These are phyloP conservation scores for Phytophthora cajani DNA, from an alignment of 352 stramenopile genomes.

Conservation along the genomic window DNA sequence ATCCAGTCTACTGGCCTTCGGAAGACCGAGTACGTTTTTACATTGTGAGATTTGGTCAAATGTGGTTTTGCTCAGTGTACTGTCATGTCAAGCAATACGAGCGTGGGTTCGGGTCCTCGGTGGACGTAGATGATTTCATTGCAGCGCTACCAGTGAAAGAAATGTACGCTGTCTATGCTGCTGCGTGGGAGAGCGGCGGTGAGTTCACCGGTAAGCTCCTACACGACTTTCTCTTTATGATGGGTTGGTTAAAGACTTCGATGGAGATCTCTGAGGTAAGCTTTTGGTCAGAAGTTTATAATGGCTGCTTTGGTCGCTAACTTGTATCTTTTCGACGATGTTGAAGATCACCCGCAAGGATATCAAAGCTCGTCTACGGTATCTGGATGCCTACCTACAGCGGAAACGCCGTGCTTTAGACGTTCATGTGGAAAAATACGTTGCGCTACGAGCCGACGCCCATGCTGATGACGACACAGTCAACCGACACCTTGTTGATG, in stretches of 20 bases:
- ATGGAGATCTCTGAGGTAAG: not conserved
- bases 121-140: not conserved
- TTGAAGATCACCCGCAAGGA: not conserved
- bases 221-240: not conserved
- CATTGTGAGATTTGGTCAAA: not conserved
- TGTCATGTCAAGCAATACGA: not conserved
- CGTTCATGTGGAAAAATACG: not conserved
- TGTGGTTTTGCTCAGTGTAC: too few species aligned
- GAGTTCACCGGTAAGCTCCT: not conserved
- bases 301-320: not conserved
- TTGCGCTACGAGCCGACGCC: not conserved
- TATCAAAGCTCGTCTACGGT: not conserved
- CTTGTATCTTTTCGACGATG: not conserved
- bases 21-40: not conserved
- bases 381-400: not conserved
- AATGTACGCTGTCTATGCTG: not conserved
- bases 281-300: not conserved
- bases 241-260: not conserved
- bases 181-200: not conserved
- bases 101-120: not conserved
- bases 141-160: not conserved
- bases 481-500: not conserved
- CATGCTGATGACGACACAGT: not conserved
- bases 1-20: not conserved
- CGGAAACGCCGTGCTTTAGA: not conserved